Conservation (phyloP, 371 early-diverging fungal genomes). For the Apophysomyces ossiformis region DNA sequence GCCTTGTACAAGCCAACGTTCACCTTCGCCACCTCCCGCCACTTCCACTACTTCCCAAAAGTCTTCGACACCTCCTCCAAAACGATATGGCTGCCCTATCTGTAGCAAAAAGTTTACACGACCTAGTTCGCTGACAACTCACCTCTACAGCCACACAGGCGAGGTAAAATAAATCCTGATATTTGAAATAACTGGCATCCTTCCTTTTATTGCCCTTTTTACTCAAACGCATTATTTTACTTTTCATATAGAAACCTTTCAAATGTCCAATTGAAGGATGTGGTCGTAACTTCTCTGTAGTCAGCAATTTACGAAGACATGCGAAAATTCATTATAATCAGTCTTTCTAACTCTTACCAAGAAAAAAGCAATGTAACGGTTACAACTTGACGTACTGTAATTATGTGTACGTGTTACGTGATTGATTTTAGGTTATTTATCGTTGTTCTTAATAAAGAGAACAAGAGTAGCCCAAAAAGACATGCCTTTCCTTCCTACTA, state of each 20-base stretch:
- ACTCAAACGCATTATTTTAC: too few species aligned
- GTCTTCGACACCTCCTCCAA: constrained; percentile 24
- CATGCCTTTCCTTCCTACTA: too few species aligned
- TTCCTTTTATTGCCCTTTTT: too few species aligned
- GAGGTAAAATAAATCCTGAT: constrained; percentile 28
- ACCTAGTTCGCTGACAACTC: constrained; percentile 64
- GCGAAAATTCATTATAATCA: constrained; percentile 43
- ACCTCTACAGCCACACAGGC: constrained; percentile 69
- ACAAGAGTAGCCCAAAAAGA: too few species aligned
- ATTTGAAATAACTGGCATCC: too few species aligned
- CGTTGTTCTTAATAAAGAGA: too few species aligned
- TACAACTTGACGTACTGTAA: neutral
- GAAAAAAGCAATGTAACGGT: neutral
- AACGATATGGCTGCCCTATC: constrained; percentile 46
- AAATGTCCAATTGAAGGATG: constrained; percentile 43
- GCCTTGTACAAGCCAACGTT: neutral
- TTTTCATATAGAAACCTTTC: constrained; percentile 39
- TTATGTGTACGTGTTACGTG: neutral
- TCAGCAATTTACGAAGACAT: constrained; percentile 47
- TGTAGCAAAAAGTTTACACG: constrained; percentile 64
- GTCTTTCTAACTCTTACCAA: neutral
- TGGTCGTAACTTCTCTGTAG: constrained; percentile 47
- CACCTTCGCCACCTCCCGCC: neutral
- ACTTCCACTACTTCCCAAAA: neutral
- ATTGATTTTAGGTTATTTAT: neutral